Percentiles rank a stretch among this genome's conserved stretches.
These are phyloP conservation scores for Populus pruinosa DNA, from an alignment of 345 rosid species.

Conservation along the genomic window DNA sequence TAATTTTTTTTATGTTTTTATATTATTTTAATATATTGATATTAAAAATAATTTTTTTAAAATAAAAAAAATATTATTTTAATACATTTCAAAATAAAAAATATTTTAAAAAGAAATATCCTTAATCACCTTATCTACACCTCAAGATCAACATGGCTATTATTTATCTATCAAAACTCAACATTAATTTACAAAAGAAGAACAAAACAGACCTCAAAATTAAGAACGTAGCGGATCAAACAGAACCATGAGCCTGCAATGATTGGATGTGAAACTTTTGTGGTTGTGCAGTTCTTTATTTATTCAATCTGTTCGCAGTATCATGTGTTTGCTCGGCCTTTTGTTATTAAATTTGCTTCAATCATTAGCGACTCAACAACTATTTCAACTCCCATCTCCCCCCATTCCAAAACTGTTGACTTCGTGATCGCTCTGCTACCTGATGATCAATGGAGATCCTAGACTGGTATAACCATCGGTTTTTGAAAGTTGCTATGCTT, in stretches of 20 bases:
- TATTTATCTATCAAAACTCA: no score
- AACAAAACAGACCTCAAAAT: not conserved
- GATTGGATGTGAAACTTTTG: conserved; percentile 16
- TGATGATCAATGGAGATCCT: conserved; percentile 10
- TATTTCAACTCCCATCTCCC: conserved; percentile 24
- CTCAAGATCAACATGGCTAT: no score
- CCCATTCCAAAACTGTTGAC: not conserved
- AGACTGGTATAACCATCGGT: not conserved
- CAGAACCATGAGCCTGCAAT: not conserved
- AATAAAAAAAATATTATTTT: no score
- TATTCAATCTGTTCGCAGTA: not conserved
- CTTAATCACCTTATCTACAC: no score
- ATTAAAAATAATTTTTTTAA: no score
- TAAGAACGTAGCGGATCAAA: not conserved
- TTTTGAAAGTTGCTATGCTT: not conserved
- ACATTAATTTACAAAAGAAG: no score
- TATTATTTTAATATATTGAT: no score
- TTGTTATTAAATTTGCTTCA: conserved; percentile 20
- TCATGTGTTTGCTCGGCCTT: not conserved
- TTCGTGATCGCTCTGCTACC: not conserved
- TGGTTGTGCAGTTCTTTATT: not conserved
- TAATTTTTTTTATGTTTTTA: no score
- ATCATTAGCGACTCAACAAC: conserved; percentile 31
- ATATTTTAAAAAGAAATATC: no score
- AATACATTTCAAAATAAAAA: no score